Evolutionary conservation across 768 basidiomycete species (phyloP).

Genomic region (Russula dissimulans): DNA sequence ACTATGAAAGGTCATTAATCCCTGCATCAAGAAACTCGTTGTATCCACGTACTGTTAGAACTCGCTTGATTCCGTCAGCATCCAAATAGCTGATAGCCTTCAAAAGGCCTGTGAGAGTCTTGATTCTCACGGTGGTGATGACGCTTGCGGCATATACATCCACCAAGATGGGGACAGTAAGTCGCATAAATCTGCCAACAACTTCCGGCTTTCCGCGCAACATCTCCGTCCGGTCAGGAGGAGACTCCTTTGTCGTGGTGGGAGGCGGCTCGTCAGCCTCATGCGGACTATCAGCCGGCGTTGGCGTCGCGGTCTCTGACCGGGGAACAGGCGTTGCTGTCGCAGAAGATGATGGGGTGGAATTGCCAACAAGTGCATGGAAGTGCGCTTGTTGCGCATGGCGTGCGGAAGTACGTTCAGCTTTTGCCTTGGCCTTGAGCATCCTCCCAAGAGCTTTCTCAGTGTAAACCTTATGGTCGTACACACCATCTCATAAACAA

Average conservation of each 20-base stretch:
- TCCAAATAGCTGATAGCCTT: slow-evolving; percentile 90
- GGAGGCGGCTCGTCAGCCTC: slow-evolving; percentile 12
- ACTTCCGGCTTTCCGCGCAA: slow-evolving; percentile 66
- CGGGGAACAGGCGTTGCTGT: slow-evolving; percentile 23
- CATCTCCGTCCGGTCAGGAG: slow-evolving; percentile 58
- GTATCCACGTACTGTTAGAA: slow-evolving; percentile 59
- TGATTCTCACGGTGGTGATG: slow-evolving; percentile 73
- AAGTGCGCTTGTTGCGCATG: slow-evolving; percentile 29
- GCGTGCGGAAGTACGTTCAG: slow-evolving; percentile 65
- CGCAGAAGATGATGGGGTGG: slow-evolving; percentile 12
- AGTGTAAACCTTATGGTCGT: slow-evolving; percentile 84
- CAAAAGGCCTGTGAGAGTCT: slow-evolving; percentile 78
- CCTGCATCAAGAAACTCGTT: background rate
- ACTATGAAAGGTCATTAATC: slow-evolving; percentile 36
- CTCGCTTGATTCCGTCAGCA: slow-evolving; percentile 58
- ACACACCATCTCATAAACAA: slow-evolving; percentile 68
- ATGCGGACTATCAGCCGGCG: slow-evolving; percentile 23
- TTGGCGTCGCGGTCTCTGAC: slow-evolving; percentile 29
- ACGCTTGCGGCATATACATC: slow-evolving; percentile 99
- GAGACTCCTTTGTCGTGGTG: slow-evolving; percentile 27
- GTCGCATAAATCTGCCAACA: slow-evolving; percentile 75
- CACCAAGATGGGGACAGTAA: slow-evolving; percentile 88
- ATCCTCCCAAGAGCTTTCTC: slow-evolving; percentile 74
- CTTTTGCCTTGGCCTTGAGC: slow-evolving; percentile 76
- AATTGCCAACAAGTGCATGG: slow-evolving; percentile 1